Evolutionary conservation across 352 stramenopile genomes (phyloP).

Genomic region (Phytophthora pisi): DNA sequence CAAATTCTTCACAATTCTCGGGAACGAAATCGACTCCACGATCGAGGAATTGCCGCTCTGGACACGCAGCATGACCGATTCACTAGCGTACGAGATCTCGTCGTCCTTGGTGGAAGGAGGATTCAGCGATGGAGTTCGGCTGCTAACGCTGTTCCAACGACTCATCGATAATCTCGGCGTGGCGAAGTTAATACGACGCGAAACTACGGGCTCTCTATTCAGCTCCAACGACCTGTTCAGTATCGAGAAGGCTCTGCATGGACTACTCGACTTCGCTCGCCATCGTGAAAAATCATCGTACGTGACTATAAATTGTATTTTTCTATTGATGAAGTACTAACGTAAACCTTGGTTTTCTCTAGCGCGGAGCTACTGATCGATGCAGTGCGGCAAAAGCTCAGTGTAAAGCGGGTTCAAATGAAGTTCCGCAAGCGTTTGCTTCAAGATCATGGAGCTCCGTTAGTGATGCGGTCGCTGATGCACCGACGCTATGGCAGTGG

Average conservation of each 20-base stretch:
- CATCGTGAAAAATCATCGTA: slow-evolving; percentile 64
- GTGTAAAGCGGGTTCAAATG: slow-evolving; percentile 71
- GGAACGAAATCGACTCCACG: slow-evolving; percentile 43
- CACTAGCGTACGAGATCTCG: slow-evolving; percentile 61
- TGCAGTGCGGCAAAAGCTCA: slow-evolving; percentile 70
- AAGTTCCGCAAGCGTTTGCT: slow-evolving; percentile 73
- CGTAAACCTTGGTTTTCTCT: no score
- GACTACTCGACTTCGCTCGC: slow-evolving; percentile 71
- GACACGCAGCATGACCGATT: slow-evolving; percentile 58
- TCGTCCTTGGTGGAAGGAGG: slow-evolving; percentile 48
- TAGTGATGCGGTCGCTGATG: slow-evolving; percentile 78
- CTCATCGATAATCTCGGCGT: slow-evolving; percentile 60
- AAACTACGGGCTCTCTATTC: slow-evolving; percentile 55
- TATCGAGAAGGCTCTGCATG: slow-evolving; percentile 70
- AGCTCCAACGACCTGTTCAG: slow-evolving; percentile 62
- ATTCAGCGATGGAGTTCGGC: slow-evolving; percentile 52
- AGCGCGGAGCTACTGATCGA: slow-evolving; percentile 74
- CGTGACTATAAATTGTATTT: neutral
- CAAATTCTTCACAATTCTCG: slow-evolving; percentile 60
- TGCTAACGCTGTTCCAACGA: slow-evolving; percentile 66
- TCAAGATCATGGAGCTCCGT: slow-evolving; percentile 64
- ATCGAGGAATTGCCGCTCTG: slow-evolving; percentile 58
- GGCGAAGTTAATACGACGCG: slow-evolving; percentile 56
- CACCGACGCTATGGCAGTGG: slow-evolving; percentile 62
- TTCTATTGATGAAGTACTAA: neutral